A percentile compares a stretch with the other conserved stretches of the same genome.
Evolutionary conservation across 2,329 filamentous ascomycete genomes (phyloP).

Genomic region (Epichloe gansuensis): DNA sequence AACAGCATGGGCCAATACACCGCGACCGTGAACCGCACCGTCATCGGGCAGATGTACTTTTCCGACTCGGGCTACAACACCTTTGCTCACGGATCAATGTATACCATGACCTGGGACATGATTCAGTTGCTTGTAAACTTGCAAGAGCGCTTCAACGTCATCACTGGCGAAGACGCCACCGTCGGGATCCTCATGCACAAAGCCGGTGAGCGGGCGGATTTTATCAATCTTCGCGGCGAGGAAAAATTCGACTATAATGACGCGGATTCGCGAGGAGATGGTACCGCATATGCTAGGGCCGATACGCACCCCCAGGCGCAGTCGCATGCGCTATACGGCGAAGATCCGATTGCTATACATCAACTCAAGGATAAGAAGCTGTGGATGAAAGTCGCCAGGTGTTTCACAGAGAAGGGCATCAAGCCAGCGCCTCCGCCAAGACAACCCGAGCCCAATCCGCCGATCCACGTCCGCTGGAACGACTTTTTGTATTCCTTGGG

Average conservation of each 20-base stretch:
- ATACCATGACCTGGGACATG: slow-evolving; percentile 22
- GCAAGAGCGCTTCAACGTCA: slow-evolving; percentile 13
- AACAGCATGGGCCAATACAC: slow-evolving; percentile 5
- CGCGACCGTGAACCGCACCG: slow-evolving; percentile 12
- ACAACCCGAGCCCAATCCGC: slow-evolving; percentile 3
- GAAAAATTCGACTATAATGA: slow-evolving; percentile 21
- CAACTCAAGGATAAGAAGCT: slow-evolving; percentile 14
- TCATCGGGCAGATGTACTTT: slow-evolving; percentile 19
- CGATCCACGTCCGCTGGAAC: slow-evolving; percentile 10
- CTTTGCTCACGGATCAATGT: slow-evolving; percentile 21
- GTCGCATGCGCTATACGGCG: slow-evolving; percentile 13
- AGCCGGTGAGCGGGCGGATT: slow-evolving; percentile 12
- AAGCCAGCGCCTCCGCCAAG: slow-evolving; percentile 8
- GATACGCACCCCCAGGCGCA: slow-evolving; percentile 13
- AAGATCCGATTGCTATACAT: slow-evolving; percentile 15
- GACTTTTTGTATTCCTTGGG: slow-evolving; percentile 14
- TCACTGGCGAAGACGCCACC: slow-evolving; percentile 19
- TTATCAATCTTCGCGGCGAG: slow-evolving; percentile 16
- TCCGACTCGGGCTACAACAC: slow-evolving; percentile 12
- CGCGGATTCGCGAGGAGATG: slow-evolving; percentile 14
- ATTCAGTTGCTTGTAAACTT: slow-evolving; percentile 15
- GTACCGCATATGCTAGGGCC: slow-evolving; percentile 16
- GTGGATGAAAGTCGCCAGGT: slow-evolving; percentile 17
- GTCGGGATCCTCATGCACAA: slow-evolving; percentile 17
- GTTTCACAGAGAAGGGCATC: slow-evolving; percentile 17